Evolutionary conservation across 208 protist genomes (phyloP).

Genomic region (Leishmania lainsoni): DNA sequence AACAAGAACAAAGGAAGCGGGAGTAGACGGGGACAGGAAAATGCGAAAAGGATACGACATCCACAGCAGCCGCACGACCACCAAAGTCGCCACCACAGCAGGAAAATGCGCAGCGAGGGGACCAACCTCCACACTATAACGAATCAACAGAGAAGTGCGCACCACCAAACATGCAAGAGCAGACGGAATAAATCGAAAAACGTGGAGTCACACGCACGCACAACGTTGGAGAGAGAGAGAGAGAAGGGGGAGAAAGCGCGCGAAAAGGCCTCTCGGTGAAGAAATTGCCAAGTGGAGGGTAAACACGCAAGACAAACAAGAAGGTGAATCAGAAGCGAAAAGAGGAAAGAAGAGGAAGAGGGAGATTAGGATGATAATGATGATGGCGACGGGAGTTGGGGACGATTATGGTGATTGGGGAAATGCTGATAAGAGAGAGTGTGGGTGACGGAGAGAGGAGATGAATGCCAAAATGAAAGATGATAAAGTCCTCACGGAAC

Average conservation of each 20-base stretch:
- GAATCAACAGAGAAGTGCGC: not conserved
- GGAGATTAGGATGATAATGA: not conserved
- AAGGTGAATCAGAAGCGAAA: not conserved
- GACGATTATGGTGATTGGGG: not conserved
- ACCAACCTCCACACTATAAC: not conserved
- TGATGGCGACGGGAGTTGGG: too few relatives aligned
- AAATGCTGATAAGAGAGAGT: not conserved
- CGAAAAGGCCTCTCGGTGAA: too few relatives aligned
- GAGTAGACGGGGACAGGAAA: too few relatives aligned
- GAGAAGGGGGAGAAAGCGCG: too few relatives aligned
- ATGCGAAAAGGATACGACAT: too few relatives aligned
- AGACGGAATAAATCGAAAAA: not conserved
- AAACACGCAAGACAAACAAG: too few relatives aligned
- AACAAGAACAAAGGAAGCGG: too few relatives aligned
- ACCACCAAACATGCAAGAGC: too few relatives aligned
- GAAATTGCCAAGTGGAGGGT: too few relatives aligned
- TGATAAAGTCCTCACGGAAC: constrained; percentile 10
- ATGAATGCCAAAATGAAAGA: constrained; percentile 14
- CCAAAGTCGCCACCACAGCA: not conserved
- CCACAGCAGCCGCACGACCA: not conserved
- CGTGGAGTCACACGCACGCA: not conserved
- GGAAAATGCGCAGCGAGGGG: not conserved
- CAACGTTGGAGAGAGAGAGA: too few relatives aligned
- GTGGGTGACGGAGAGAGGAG: not conserved
- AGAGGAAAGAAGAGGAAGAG: not conserved